Base-by-base conservation (phyloP, 345 rosid genomes). In the Eucalyptus erythrocorys region DNA sequence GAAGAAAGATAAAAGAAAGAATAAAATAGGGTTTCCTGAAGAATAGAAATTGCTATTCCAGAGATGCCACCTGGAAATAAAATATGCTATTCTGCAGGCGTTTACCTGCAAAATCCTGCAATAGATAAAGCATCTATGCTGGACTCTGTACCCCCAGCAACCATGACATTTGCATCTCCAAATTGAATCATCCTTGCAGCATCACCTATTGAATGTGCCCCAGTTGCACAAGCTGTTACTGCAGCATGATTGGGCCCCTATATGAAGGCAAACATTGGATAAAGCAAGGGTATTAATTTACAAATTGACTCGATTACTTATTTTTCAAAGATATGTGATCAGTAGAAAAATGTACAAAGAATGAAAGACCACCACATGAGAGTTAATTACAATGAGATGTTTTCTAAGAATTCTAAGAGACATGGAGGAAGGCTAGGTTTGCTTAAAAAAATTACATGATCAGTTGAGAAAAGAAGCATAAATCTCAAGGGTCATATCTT, bases 161-260 rank as follows among this genome's bases (percentile, higher is more conserved):
- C 97, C 99, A 98, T 97, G 91, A 97, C 95, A 92, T 97, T 96
- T 84, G 98, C 91, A 91, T 97, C 99, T 88, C 99, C 99, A 94
- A 96, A 97, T 86, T 95, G 99, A 93, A 97, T 95, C 98, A 96
- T 97, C 93, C 99, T 96, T 59, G 98, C 89, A 90, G 99, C 99
- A 94, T 97, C 99, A 37, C 98, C 98, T 87, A 97, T 95, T 81
- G 99, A 98, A 90, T 98, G 99, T 34, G 99, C 97, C 86, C 98
- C 99, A 79, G 99, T 98, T 82, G 99, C 99, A 91, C 99, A 98
- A 88, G 99, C 99, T 90, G 99, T 97, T 91, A 98, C 99, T 85
- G 99, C 99, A 90, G 99, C 97, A 95, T 97, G 99, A 92, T 98
- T 98, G 92, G 99, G 99, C 81, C 99, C 99, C 99, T 97, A 92